A percentile compares a stretch with the other conserved stretches of the same genome.
phyloP scores from a whole-genome alignment of 768 basidiomycete species.

The Lepiota brunneoincarnata region DNA sequence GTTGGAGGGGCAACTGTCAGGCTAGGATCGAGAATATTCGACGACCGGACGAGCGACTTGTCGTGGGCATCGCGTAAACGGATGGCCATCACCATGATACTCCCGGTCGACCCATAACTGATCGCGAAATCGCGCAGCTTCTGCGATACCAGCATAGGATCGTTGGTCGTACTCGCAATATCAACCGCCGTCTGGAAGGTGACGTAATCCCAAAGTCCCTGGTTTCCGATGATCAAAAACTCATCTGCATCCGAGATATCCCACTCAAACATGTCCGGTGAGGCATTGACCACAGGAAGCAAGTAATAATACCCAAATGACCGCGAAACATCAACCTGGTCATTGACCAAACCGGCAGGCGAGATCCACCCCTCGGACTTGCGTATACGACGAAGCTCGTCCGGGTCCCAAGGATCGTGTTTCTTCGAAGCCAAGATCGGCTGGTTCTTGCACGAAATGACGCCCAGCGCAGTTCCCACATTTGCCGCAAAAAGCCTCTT shows the following conservation, averaged over 20 bases:
- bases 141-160: slow-evolving; percentile 84
- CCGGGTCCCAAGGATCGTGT: slow-evolving; percentile 88
- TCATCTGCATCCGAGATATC: slow-evolving; percentile 84
- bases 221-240: slow-evolving; percentile 93
- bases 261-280: slow-evolving; percentile 72
- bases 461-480: slow-evolving; percentile 83
- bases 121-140: slow-evolving; percentile 96
- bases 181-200: slow-evolving; percentile 96
- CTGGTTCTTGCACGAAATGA: slow-evolving; percentile 74
- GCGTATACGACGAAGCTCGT: slow-evolving; percentile 85
- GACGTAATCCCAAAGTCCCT: slow-evolving; percentile 91
- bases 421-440: slow-evolving; percentile 72
- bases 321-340: slow-evolving; percentile 88
- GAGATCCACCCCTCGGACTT: slow-evolving; percentile 94
- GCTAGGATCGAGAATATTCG: slow-evolving; percentile 8
- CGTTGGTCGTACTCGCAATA: slow-evolving; percentile 82
- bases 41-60: slow-evolving; percentile 3
- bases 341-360: slow-evolving; percentile 85
- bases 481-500: slow-evolving; percentile 88
- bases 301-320: slow-evolving; percentile 93
- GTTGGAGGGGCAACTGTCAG: slow-evolving; percentile 18
- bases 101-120: slow-evolving; percentile 91
- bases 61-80: slow-evolving; percentile 55
- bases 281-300: slow-evolving; percentile 86
- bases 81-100: slow-evolving; percentile 98